Evolutionary conservation across 2,329 filamentous ascomycete genomes (phyloP).

Genomic region (Calonectria fujianensis): DNA sequence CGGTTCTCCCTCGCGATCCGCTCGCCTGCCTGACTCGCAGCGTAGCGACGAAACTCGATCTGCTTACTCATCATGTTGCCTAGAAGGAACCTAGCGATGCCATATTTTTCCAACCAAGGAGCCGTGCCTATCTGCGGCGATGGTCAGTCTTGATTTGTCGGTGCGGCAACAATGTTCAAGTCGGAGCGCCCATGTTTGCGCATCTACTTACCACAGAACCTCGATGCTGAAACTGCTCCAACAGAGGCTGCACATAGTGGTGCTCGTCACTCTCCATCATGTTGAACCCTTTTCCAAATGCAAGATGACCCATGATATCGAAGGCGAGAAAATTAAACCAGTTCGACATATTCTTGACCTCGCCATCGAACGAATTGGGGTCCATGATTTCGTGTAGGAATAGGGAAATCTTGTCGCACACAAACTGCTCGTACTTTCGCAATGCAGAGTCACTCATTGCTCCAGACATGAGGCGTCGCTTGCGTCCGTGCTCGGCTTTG

Average conservation of each 20-base stretch:
- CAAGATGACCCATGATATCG: conserved; percentile 5
- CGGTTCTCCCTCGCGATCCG: neutral
- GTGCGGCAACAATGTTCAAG: neutral
- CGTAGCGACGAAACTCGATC: neutral
- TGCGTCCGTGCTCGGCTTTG: conserved; percentile 6
- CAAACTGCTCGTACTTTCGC: neutral
- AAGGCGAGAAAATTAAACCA: conserved; percentile 4
- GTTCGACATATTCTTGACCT: neutral
- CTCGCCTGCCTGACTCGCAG: neutral
- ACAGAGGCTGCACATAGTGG: neutral
- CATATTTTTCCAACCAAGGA: neutral
- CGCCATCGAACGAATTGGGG: neutral
- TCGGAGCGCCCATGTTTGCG: too few relatives aligned
- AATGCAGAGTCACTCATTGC: conserved; percentile 1
- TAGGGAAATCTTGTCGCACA: neutral
- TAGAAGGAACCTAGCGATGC: neutral
- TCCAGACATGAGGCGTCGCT: neutral
- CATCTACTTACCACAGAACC: neutral
- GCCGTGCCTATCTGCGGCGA: neutral
- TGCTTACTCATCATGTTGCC: conserved; percentile 11
- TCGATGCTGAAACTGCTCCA: neutral
- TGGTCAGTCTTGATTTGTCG: too few relatives aligned
- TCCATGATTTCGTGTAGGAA: neutral
- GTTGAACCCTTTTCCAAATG: neutral
- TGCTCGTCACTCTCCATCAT: neutral